Base-by-base conservation (phyloP, 1,139 yeast genomes). In the Geotrichum candidum region DNA sequence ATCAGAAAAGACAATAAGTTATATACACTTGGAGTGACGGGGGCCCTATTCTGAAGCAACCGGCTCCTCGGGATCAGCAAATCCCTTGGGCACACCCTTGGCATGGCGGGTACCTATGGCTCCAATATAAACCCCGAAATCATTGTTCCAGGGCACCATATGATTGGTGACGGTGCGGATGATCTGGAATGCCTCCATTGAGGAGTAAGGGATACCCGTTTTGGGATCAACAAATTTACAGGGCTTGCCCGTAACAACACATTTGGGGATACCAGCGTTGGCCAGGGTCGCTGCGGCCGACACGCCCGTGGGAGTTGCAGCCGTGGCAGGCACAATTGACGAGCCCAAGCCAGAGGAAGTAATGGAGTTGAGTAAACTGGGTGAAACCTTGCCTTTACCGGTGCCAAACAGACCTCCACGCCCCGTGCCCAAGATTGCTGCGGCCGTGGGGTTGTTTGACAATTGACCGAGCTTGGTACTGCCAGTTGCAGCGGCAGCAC, bases 161-260 rank as follows among this genome's bases (percentile, higher is more conserved):
- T 90, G 90, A 58, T 81, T 84, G 66, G 86, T 88, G 35, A 90
- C 81, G 48, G 81, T 81, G 69, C 88, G 86, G 67, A 91, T 80
- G 50, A 86, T 78, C 67, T 82, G 86, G 72, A 87, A 89, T 10
- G 94, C 87, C 58, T 88, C 95, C 66, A 90, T 90, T 64, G 87
- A 87, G 60, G 88, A 82, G 74, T 92, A 92, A 1, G 97, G 96
- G 59, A 91, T 83, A 56, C 70, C 96, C 50, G 88, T 85, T 53
- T 84, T 81, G 0, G 97, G 97, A 76, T 92, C 97, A 67, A 89
- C 87, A 74, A 90, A 92, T 70, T 85, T 82, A 48, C 95, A 96
- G 61, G 86, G 87, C 55, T 82, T 82, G 15, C 96, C 96, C 2
- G 91, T 85, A 54, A 90, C 84, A 54, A 89, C 81, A 76, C 98